Evolutionary conservation across 495 filamentous ascomycete species (phyloP).

Genomic region (Aspergillus diversus): DNA sequence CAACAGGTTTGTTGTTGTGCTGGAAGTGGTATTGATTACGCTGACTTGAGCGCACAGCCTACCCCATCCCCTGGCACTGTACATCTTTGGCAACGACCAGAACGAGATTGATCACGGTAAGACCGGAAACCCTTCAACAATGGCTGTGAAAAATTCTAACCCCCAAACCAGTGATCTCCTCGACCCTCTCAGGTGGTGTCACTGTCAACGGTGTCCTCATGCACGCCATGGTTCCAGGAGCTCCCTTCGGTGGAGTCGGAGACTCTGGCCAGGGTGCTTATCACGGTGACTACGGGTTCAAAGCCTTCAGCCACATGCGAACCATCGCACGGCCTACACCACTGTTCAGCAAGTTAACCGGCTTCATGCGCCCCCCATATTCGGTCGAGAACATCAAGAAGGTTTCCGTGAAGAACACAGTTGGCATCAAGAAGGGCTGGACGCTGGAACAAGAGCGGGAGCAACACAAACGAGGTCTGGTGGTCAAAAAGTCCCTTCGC

Average conservation of each 20-base stretch:
- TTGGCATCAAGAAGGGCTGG: conserved; percentile 17
- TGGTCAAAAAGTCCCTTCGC: neutral
- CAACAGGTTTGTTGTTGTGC: neutral
- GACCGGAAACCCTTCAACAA: neutral
- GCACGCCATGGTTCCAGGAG: conserved; percentile 14
- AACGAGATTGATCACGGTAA: conserved; percentile 10
- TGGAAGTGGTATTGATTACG: neutral
- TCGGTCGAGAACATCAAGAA: conserved; percentile 16
- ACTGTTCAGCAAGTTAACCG: conserved; percentile 10
- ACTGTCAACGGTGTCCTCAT: conserved; percentile 19
- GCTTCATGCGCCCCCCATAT: conserved; percentile 18
- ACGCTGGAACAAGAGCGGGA: conserved; percentile 21
- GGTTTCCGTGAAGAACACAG: conserved; percentile 13
- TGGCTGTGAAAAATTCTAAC: neutral
- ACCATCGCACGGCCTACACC: conserved; percentile 32
- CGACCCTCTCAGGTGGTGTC: conserved; percentile 25
- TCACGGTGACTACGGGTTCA: conserved; percentile 31
- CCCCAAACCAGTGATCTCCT: neutral
- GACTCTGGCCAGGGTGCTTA: conserved; percentile 19
- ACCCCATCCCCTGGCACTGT: conserved; percentile 14
- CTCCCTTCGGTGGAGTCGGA: conserved; percentile 23
- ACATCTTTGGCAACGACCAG: conserved; percentile 17
- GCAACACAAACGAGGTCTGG: neutral
- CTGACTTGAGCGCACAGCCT: neutral
- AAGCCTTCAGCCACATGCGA: conserved; percentile 74